Conservation (phyloP, 345 rosid genomes). For the Pelargonium nanum region DNA sequence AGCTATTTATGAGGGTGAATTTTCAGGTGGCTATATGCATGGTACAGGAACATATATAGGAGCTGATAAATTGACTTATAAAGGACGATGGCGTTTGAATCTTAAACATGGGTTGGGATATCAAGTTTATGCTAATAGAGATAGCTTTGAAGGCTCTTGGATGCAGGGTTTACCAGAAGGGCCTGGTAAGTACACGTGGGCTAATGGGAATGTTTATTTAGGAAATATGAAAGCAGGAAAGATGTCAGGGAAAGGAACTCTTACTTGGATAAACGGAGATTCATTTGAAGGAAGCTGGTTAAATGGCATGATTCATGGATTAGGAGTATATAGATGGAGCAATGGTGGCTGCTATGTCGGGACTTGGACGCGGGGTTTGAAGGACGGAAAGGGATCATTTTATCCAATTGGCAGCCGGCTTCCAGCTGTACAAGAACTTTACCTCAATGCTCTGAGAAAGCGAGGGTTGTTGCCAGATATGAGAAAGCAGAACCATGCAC, state of each 20-base stretch:
- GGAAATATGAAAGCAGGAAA: conserved; percentile 95
- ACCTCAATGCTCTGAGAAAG: conserved; percentile 69
- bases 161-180: conserved; percentile 83
- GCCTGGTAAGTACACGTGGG: conserved; percentile 89
- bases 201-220: conserved; percentile 56
- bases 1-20: conserved; percentile 73
- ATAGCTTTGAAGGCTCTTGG: conserved; percentile 90
- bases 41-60: conserved; percentile 61
- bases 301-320: conserved; percentile 88
- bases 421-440: conserved; percentile 60
- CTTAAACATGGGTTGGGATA: conserved; percentile 85
- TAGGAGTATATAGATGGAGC: conserved; percentile 87
- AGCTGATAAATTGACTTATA: conserved; percentile 43
- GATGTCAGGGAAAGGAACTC: conserved; percentile 90
- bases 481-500: conserved; percentile 54
- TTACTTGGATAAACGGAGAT: conserved; percentile 74
- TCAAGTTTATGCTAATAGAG: conserved; percentile 69
- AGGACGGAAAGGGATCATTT: conserved; percentile 94
- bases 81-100: conserved; percentile 85
- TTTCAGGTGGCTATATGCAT: conserved; percentile 77
- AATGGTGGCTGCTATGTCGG: conserved; percentile 87
- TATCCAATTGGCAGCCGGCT: conserved; percentile 73
- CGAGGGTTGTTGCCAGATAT: conserved; percentile 82
- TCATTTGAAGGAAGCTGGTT: conserved; percentile 91
- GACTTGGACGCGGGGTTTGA: conserved; percentile 87